These are phyloP conservation scores for Globisporangium cylindrosporum DNA, from an alignment of 352 stramenopile species.

Conservation along the genomic window DNA sequence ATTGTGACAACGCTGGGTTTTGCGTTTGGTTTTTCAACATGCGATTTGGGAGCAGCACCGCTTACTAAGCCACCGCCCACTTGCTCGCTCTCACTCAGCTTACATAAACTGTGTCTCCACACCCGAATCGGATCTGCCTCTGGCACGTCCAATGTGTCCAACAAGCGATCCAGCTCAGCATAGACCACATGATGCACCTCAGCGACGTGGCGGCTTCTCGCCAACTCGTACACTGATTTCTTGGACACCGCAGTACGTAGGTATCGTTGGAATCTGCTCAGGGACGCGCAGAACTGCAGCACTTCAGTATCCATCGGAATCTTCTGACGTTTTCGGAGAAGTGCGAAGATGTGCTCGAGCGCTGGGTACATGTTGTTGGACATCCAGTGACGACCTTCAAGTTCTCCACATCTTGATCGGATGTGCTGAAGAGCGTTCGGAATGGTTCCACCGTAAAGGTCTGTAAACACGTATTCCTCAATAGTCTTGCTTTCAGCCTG, in stretches of 20 bases:
- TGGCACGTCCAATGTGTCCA: neutral
- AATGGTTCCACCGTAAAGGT: neutral
- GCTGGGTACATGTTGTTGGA: neutral
- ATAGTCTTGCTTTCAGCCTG: neutral
- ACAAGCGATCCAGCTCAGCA: neutral
- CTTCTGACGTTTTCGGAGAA: neutral
- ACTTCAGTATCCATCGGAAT: neutral
- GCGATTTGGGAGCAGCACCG: too few species aligned
- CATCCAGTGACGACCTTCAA: neutral
- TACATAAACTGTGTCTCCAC: neutral
- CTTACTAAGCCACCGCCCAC: too few species aligned
- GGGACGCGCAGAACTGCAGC: neutral
- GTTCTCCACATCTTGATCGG: too few species aligned
- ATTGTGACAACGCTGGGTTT: too few species aligned
- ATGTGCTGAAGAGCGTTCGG: too few species aligned
- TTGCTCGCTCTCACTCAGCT: too few species aligned
- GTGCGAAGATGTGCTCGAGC: neutral
- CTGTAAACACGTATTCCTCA: neutral
- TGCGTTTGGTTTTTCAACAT: too few species aligned
- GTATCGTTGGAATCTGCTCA: neutral
- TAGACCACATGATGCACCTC: neutral
- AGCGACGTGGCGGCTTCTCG: neutral
- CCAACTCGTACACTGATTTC: neutral
- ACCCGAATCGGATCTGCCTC: neutral
- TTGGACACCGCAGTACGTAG: neutral